Percentiles rank a stretch among this genome's conserved stretches.
These are phyloP conservation scores for Anethum foeniculum DNA, from an alignment of 140 eudicot species.

Conservation along the genomic window DNA sequence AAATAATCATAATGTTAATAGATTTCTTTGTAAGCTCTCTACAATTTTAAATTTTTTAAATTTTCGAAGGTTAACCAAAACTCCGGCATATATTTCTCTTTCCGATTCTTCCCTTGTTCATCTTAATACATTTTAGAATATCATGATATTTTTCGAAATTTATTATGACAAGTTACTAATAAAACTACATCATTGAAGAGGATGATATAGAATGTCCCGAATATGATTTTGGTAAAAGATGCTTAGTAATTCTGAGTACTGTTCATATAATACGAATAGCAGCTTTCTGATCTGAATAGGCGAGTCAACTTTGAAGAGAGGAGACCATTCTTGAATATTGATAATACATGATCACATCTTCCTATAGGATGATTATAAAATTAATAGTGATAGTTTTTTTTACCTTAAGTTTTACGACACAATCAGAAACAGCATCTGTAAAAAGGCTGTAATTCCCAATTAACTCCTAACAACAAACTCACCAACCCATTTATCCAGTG, in stretches of 20 bases:
- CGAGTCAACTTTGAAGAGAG: neutral
- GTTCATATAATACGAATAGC: no score
- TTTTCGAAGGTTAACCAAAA: no score
- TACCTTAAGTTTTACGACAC: neutral
- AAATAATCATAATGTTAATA: no score
- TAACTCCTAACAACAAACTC: neutral
- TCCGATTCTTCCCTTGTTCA: no score
- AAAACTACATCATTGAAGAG: neutral
- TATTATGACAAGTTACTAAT: no score
- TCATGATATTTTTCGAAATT: no score
- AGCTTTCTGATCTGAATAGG: no score
- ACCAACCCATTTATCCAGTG: neutral
- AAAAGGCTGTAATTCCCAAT: neutral
- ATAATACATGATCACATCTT: neutral
- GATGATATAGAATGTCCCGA: neutral
- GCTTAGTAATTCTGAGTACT: neutral
- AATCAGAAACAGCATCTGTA: neutral
- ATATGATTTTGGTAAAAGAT: neutral
- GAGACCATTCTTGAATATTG: neutral
- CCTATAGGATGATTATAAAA: neutral
- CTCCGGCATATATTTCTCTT: no score
- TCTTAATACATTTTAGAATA: no score
- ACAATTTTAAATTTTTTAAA: no score
- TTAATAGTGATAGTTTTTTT: no score
- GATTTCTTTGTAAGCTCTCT: no score